phyloP scores from a whole-genome alignment of 768 basidiomycete species.

The Lentinula sp. region DNA sequence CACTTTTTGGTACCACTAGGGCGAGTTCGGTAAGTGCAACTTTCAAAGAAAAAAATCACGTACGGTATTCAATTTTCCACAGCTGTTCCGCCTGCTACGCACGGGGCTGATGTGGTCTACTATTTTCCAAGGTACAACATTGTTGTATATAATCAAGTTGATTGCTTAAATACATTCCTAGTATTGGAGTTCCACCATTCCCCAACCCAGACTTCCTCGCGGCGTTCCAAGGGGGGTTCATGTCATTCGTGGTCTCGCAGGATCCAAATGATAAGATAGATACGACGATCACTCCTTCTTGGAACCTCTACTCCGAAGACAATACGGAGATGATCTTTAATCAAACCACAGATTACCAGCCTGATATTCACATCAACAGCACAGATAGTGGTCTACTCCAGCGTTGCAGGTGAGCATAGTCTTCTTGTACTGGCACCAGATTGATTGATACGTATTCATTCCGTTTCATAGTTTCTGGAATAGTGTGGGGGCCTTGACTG shows the following conservation, averaged over 20 bases:
- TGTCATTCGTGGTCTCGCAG: constrained; percentile 14
- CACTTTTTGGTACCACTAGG: constrained; percentile 6
- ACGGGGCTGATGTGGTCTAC: constrained; percentile 11
- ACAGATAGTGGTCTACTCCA: constrained; percentile 13
- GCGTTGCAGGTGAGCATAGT: constrained; percentile 17
- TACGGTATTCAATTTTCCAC: not conserved
- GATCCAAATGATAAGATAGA: constrained; percentile 14
- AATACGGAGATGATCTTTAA: constrained; percentile 27
- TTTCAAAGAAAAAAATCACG: not conserved
- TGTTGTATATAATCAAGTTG: not conserved
- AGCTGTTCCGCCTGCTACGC: constrained; percentile 15
- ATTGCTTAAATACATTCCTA: not conserved
- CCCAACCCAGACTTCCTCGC: constrained; percentile 17
- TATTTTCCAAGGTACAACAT: constrained; percentile 11
- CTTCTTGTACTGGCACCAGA: not conserved
- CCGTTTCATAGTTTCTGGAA: constrained; percentile 6
- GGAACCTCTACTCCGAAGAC: constrained; percentile 8
- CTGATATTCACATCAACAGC: constrained; percentile 10
- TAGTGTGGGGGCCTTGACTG: constrained; percentile 6
- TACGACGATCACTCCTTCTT: constrained; percentile 14
- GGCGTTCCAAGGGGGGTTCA: constrained; percentile 16
- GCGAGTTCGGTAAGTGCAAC: constrained; percentile 15
- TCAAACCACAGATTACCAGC: constrained; percentile 6
- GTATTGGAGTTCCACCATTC: constrained; percentile 3
- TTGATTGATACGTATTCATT: not conserved